Conservation (phyloP, 176 grass and related monocot species). For the Hyparrhenia diplandra region DNA sequence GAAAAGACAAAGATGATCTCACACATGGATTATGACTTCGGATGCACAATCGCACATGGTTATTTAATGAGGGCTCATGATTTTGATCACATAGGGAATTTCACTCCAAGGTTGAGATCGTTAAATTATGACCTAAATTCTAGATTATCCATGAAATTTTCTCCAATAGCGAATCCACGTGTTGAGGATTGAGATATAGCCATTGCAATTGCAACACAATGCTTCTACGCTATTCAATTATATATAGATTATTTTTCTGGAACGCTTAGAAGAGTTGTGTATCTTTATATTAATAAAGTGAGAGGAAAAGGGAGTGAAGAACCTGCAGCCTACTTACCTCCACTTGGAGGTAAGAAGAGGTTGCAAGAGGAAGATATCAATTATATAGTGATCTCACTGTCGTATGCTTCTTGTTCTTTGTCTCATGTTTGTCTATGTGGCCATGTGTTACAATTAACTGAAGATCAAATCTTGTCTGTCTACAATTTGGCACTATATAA, state of each 20-base stretch:
- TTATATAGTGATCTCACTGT: background rate
- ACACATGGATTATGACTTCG: background rate
- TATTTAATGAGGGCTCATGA: background rate
- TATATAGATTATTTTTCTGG: background rate
- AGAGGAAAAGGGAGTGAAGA: background rate
- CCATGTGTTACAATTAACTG: background rate
- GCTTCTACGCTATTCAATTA: background rate
- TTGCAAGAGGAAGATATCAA: no score
- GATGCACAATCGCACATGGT: background rate
- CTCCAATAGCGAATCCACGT: background rate
- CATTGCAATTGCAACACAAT: background rate
- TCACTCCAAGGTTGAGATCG: background rate
- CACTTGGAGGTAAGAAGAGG: no score
- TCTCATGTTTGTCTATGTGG: background rate
- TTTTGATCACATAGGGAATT: background rate
- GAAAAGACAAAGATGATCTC: background rate
- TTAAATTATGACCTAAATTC: background rate
- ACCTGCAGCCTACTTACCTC: background rate
- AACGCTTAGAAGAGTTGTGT: background rate
- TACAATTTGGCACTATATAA: background rate
- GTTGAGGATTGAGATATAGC: background rate
- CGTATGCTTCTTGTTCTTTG: background rate
- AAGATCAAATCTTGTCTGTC: background rate
- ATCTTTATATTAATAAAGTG: background rate
- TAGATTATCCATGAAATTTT: background rate